Base-by-base conservation (phyloP, 169 alveolate species). In the Nephromyces sp. region DNA sequence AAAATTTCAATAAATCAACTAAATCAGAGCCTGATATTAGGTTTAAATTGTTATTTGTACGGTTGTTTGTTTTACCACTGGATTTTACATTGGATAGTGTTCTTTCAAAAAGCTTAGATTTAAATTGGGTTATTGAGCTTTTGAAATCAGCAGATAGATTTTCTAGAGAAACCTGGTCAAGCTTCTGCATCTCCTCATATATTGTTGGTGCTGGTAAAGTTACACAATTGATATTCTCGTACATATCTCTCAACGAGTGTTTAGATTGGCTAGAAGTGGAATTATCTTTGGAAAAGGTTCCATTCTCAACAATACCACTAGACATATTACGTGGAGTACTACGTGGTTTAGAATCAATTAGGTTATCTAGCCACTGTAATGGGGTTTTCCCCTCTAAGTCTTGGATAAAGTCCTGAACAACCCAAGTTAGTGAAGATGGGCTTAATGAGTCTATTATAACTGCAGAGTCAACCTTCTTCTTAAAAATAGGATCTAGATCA, bases 341-440 rank as follows among this genome's bases (percentile, higher is more conserved):
- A 70, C 80, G 62, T 30, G 74, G 70, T 21, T 66, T 66, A 6
- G 80, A 67, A n/a, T 33, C 63, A 29, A 74, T 32, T 65, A 74
- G n/a, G 3, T 57, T 51, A 6, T 74, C 74, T 35, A 74, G 63
- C 80, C 80, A 74, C 70, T 74, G 66, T 64, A 32, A 53, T 28
- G 80, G 74, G 1, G 70, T 74, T 32, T 43, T 25, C 0, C 75
- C 80, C 63, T 74, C 75, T 0, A 74, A 29, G 25, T 74, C 80
- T 72, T 74, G 81, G 0, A 68, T 74, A 25, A 75, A 75, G 68
- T 75, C 82, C 53, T 75, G 82, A 1, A 75, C 82, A 25, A 75
- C 57, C 82, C 82, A 75, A 22, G 82, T 52, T 31, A 75, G 77
- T n/a, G 74, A 51, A 67, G 75, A 69, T 29, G 74, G 72, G 8